A percentile compares a stretch with the other conserved stretches of the same genome.
Evolutionary conservation across 345 rosid species (phyloP).

Genomic region (Jatropha curcas): DNA sequence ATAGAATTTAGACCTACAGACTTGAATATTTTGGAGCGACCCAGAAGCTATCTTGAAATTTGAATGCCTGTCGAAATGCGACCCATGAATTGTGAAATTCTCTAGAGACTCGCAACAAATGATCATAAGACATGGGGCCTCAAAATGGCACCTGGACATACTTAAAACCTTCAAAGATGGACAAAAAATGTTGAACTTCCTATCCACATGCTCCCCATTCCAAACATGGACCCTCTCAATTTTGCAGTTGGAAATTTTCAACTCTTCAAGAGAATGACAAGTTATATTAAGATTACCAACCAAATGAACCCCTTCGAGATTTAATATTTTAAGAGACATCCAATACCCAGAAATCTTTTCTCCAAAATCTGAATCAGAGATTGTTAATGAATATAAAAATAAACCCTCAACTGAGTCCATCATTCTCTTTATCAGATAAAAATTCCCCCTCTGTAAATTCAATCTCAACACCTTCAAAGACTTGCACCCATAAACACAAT

Average conservation of each 20-base stretch:
- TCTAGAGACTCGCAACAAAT: constrained; percentile 15
- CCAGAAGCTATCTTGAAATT: constrained; percentile 2
- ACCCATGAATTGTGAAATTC: neutral
- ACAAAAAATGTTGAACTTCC: neutral
- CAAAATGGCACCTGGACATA: neutral
- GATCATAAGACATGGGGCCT: neutral
- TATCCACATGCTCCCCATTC: no score
- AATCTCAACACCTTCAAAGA: constrained; percentile 19
- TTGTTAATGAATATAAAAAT: neutral
- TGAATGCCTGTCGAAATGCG: neutral
- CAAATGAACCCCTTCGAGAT: constrained; percentile 3
- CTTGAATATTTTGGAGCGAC: neutral
- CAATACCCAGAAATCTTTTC: constrained; percentile 1
- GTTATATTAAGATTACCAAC: neutral
- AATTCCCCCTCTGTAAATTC: constrained; percentile 16
- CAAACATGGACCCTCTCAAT: no score
- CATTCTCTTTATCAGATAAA: neutral
- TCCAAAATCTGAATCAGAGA: neutral
- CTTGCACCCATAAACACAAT: neutral
- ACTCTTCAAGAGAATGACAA: constrained; percentile 15
- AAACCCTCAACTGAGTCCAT: constrained; percentile 16
- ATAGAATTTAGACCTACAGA: neutral
- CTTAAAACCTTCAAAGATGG: constrained; percentile 9
- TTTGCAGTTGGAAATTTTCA: neutral
- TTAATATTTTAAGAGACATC: constrained; percentile 14